A percentile compares a stretch with the other conserved stretches of the same genome.
Conservation (phyloP, 2,329 filamentous ascomycete species). For the Teratosphaeria destructans region DNA sequence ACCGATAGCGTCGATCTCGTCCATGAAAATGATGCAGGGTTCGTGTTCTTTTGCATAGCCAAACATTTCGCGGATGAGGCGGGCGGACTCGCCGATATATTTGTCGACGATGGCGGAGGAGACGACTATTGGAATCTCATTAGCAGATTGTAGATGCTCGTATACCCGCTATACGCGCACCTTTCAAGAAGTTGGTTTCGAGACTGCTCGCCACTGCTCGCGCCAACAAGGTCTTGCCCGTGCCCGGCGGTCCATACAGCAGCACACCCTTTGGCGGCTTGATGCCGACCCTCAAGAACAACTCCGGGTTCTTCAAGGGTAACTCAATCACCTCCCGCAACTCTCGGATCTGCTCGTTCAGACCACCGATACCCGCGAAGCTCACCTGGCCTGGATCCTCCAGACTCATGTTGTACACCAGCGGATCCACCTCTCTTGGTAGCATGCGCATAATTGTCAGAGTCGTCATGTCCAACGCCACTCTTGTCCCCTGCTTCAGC, state of each 20-base stretch:
- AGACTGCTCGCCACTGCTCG: conserved; percentile 91
- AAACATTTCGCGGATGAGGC: conserved; percentile 98
- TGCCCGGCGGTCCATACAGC: conserved; percentile 91
- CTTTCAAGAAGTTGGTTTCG: conserved; percentile 97
- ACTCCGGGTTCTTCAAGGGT: conserved; percentile 94
- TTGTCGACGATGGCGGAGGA: conserved; percentile 99
- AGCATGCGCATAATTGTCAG: conserved; percentile 99
- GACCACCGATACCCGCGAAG: conserved; percentile 91
- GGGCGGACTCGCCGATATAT: conserved; percentile 96
- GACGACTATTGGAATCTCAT: conserved; percentile 54
- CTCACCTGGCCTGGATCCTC: conserved; percentile 96
- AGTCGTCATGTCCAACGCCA: conserved; percentile 97
- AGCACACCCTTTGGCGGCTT: conserved; percentile 97
- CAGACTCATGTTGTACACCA: conserved; percentile 99
- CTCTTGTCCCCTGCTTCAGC: conserved; percentile 95
- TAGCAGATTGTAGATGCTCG: neutral
- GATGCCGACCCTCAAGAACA: conserved; percentile 93
- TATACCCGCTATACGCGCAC: conserved; percentile 37
- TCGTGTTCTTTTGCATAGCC: conserved; percentile 99
- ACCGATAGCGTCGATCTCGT: conserved; percentile 98
- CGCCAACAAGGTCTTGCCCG: conserved; percentile 89
- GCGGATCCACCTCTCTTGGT: conserved; percentile 90
- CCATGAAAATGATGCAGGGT: conserved; percentile 99
- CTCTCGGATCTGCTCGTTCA: conserved; percentile 98
- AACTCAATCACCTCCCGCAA: conserved; percentile 95